Base-by-base conservation (phyloP, 352 stramenopile genomes). In the Poterioochromonas sp. region DNA sequence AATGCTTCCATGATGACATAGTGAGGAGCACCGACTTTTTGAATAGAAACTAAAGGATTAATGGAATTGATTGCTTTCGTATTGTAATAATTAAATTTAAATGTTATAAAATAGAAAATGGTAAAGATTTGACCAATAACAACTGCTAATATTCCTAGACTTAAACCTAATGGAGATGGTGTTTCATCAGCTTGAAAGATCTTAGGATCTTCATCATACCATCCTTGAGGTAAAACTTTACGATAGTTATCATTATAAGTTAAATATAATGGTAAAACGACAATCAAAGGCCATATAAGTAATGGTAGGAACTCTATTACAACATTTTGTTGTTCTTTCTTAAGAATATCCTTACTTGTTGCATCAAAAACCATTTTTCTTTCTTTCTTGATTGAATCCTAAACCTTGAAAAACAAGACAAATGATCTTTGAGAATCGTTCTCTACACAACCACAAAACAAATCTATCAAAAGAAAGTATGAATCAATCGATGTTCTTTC, bases 1-100 rank as follows among this genome's bases (percentile, higher is more conserved):
- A 91, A 64, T n/a, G 84, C 87, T 73, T 87, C 84, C 0, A 37
- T 78, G 68, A 89, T 91, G 58, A 84, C 76, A 78, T 93, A 93
- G 2, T 73, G 0, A 20, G 80, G 74, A 3, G 83, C 81, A 73
- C 86, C 85, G 29, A 83, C 81, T 47, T 80, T 83, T 80, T 90
- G 87, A 69, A 90, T 84, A 15, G 83, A 81, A 20, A 71, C 79
- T 0, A 82, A 80, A 22, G 29, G 8, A 5, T 29, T 22, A 8
- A 32, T 32, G 12, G 29, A 62, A 34, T 82, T 82, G 5, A 1
- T 5, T 26, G 34, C 80, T 2, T 78, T 44, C n/a, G 80, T 29
- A 37, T 64, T 40, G 65, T 82, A 86, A 58, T 58, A 58, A 26
- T 26, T 26, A 58, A 26, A 26, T 58, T 58, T 58, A 15, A 15